These are phyloP conservation scores for Candida boleticola DNA, from an alignment of 805 yeast species.

Conservation along the genomic window DNA sequence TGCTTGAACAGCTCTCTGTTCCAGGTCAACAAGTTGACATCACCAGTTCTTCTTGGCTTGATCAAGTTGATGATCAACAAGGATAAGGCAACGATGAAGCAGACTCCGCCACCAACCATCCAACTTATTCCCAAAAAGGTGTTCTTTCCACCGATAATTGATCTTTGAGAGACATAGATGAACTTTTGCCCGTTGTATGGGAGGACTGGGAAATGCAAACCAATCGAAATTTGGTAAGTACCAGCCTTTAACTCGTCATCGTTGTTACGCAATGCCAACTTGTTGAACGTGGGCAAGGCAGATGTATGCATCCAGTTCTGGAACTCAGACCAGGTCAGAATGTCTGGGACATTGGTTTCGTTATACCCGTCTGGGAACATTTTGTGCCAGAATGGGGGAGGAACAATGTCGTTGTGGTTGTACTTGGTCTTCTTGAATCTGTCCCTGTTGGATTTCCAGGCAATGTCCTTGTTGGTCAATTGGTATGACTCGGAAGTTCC, in stretches of 20 bases:
- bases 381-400: slow-evolving; percentile 48
- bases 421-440: slow-evolving; percentile 43
- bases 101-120: slow-evolving; percentile 73
- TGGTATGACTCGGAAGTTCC: slow-evolving; percentile 30
- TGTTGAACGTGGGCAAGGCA: slow-evolving; percentile 40
- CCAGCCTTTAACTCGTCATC: slow-evolving; percentile 55
- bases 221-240: slow-evolving; percentile 60
- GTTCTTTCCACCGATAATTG: slow-evolving; percentile 76
- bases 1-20: slow-evolving; percentile 42
- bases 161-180: slow-evolving; percentile 65
- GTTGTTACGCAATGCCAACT: slow-evolving; percentile 60
- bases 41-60: slow-evolving; percentile 71
- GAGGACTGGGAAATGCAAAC: slow-evolving; percentile 76
- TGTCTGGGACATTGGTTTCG: slow-evolving; percentile 42
- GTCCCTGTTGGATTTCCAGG: slow-evolving; percentile 38
- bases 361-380: slow-evolving; percentile 43
- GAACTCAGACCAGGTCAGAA: slow-evolving; percentile 42
- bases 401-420: slow-evolving; percentile 34
- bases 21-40: slow-evolving; percentile 71
- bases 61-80: slow-evolving; percentile 55
- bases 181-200: slow-evolving; percentile 67
- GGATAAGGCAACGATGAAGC: slow-evolving; percentile 54
- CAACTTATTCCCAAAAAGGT: slow-evolving; percentile 68
- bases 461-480: slow-evolving; percentile 39
- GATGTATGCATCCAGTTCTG: slow-evolving; percentile 48